Evolutionary conservation across 2,329 filamentous ascomycete species (phyloP).

Genomic region (Lanzia echinophila): DNA sequence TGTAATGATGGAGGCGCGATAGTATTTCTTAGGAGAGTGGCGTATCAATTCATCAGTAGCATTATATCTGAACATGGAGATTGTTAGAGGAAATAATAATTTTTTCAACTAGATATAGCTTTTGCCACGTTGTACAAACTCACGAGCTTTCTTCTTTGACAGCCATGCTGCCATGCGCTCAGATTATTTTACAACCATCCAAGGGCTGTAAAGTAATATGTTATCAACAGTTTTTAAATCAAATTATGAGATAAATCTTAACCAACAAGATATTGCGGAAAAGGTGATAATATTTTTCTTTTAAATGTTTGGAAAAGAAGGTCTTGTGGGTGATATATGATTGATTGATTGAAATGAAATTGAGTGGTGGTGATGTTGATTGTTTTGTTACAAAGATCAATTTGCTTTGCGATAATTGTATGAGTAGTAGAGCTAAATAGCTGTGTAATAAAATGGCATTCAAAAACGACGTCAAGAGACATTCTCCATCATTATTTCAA

Average conservation of each 20-base stretch:
- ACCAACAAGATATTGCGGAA: too few relatives aligned
- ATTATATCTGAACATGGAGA: slow-evolving; percentile 47
- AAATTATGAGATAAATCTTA: too few relatives aligned
- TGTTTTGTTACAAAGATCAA: too few relatives aligned
- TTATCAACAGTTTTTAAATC: too few relatives aligned
- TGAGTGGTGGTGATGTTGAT: too few relatives aligned
- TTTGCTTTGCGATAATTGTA: too few relatives aligned
- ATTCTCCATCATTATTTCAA: background rate
- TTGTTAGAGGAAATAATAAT: background rate
- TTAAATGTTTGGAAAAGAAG: too few relatives aligned
- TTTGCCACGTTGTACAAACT: slow-evolving; percentile 22
- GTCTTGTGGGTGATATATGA: too few relatives aligned
- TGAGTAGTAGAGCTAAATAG: too few relatives aligned
- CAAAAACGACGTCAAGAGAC: background rate
- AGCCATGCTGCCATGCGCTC: slow-evolving; percentile 42
- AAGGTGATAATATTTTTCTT: too few relatives aligned
- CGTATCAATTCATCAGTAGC: slow-evolving; percentile 61
- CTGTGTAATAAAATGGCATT: background rate
- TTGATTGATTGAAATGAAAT: too few relatives aligned
- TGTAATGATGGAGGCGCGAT: slow-evolving; percentile 58
- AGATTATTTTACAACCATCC: slow-evolving; percentile 6
- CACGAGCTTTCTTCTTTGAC: slow-evolving; percentile 48
- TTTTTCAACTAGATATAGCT: background rate
- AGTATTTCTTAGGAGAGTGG: slow-evolving; percentile 56
- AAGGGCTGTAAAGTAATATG: background rate